phyloP scores from a whole-genome alignment of 176 grass and related monocot genomes.

The Avena atlantica region DNA sequence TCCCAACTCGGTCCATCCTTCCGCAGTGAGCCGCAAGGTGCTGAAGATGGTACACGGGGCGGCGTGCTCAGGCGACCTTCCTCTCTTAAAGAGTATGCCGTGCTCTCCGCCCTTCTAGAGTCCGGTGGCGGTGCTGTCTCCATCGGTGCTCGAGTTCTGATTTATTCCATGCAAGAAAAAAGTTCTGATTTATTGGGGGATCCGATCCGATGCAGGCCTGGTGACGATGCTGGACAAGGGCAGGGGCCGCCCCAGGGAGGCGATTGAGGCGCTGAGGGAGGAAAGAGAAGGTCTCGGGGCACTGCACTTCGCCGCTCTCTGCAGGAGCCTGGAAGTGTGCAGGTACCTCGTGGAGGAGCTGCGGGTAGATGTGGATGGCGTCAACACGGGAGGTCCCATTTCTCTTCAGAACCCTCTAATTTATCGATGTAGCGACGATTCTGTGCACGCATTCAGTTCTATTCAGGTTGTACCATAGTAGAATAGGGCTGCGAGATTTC shows the following conservation, averaged over 20 bases:
- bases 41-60: too few species aligned
- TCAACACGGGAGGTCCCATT: neutral
- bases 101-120: too few species aligned
- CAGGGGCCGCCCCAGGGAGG: conserved; percentile 4
- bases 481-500: neutral
- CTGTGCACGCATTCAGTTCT: neutral
- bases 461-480: neutral
- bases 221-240: conserved; percentile 20
- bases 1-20: too few species aligned
- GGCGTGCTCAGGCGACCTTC: too few species aligned
- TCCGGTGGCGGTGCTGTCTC: too few species aligned
- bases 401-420: neutral
- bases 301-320: neutral
- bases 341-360: conserved; percentile 29
- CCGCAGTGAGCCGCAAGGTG: too few species aligned
- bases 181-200: neutral
- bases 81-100: too few species aligned
- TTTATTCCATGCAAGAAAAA: neutral
- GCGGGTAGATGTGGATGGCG: conserved; percentile 11
- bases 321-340: conserved; percentile 15
- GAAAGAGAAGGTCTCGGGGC: neutral
- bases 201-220: neutral
- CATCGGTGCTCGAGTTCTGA: neutral
- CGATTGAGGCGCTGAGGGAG: neutral
- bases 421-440: neutral